phyloP scores from a whole-genome alignment of 768 basidiomycete genomes.

The Tylopilus plumbeoviolaceoides region DNA sequence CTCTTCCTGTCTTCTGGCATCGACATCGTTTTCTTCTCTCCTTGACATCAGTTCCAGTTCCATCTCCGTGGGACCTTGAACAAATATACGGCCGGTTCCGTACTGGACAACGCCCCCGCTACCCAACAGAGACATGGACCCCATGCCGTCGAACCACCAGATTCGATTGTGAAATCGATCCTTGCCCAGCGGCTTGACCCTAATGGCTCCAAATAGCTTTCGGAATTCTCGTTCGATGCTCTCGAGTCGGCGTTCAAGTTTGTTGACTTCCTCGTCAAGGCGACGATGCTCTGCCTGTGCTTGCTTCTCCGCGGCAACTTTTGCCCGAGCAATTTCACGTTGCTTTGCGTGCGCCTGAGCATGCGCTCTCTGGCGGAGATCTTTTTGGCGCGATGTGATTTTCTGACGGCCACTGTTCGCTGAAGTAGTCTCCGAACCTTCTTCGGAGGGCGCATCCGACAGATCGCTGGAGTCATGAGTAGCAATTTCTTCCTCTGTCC shows the following conservation, averaged over 20 bases:
- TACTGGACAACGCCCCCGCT: constrained; percentile 78
- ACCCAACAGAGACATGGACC: constrained; percentile 73
- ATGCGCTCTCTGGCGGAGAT: constrained; percentile 49
- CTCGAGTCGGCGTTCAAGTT: constrained; percentile 75
- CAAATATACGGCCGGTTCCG: constrained; percentile 84
- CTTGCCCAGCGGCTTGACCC: constrained; percentile 84
- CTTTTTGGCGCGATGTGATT: constrained; percentile 47
- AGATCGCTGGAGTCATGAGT: constrained; percentile 70
- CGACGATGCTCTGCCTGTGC: constrained; percentile 79
- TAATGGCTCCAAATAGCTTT: constrained; percentile 76
- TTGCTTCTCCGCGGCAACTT: constrained; percentile 76
- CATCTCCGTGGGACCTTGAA: constrained; percentile 87
- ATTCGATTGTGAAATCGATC: constrained; percentile 94
- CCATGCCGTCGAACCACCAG: constrained; percentile 99
- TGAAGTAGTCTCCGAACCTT: constrained; percentile 56
- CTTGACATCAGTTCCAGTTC: constrained; percentile 70
- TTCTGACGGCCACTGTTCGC: constrained; percentile 39
- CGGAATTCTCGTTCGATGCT: constrained; percentile 93
- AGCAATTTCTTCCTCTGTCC: constrained; percentile 48
- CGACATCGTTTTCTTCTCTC: constrained; percentile 50
- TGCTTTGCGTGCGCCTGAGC: constrained; percentile 68
- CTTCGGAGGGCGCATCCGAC: constrained; percentile 66
- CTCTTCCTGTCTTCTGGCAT: constrained; percentile 62
- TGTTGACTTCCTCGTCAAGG: constrained; percentile 84
- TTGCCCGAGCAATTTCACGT: constrained; percentile 72